phyloP scores from a whole-genome alignment of 1,284 basidiomycete genomes.

The Papiliotrema nemorosa region DNA sequence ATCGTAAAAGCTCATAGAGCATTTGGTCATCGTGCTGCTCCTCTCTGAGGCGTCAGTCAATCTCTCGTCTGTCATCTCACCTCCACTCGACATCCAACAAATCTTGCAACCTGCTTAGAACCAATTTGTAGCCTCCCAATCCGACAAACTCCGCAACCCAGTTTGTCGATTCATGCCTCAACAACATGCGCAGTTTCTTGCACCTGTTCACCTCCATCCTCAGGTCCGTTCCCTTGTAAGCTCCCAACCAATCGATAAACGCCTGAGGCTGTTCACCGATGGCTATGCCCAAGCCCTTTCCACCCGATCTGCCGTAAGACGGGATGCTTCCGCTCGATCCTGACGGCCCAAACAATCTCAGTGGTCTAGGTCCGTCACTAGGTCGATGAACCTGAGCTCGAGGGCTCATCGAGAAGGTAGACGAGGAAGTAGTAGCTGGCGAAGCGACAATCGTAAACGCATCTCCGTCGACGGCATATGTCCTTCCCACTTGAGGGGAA shows the following conservation, averaged over 20 bases:
- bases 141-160: slow-evolving; percentile 92
- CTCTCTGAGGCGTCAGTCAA: slow-evolving; percentile 59
- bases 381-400: slow-evolving; percentile 24
- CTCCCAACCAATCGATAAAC: slow-evolving; percentile 34
- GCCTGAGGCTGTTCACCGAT: slow-evolving; percentile 36
- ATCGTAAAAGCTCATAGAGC: slow-evolving; percentile 85
- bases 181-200: slow-evolving; percentile 56
- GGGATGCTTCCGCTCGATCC: slow-evolving; percentile 11
- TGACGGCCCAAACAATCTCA: slow-evolving; percentile 19
- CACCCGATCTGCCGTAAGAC: slow-evolving; percentile 10
- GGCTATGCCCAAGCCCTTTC: slow-evolving; percentile 27
- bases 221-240: slow-evolving; percentile 38
- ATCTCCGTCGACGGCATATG: slow-evolving; percentile 33
- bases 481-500: slow-evolving; percentile 28
- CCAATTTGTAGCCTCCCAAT: slow-evolving; percentile 75
- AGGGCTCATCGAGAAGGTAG: slow-evolving; percentile 1
- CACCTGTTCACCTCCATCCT: slow-evolving; percentile 44
- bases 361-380: slow-evolving; percentile 18
- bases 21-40: slow-evolving; percentile 97
- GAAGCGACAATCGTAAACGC: slow-evolving; percentile 40
- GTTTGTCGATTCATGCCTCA: slow-evolving; percentile 77
- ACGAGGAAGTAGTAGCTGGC: slow-evolving; percentile 9
- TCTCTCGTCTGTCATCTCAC: slow-evolving; percentile 51
- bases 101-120: slow-evolving; percentile 84
- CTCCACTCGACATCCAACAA: slow-evolving; percentile 94